Conservation (phyloP, 352 stramenopile genomes). For the Detonula confervacea region DNA sequence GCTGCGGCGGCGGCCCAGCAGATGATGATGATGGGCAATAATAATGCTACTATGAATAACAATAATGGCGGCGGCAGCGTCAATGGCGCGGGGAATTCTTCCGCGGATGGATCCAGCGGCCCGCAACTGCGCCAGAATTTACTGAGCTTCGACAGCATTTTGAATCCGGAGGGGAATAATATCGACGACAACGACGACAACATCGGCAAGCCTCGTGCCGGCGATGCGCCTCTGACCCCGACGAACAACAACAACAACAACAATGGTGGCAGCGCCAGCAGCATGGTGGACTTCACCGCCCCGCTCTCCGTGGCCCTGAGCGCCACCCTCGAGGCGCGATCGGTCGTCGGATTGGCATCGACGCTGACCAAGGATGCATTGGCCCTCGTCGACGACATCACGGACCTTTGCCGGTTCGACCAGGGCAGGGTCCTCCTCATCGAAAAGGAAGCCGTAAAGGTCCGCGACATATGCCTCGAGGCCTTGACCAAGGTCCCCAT, state of each 20-base stretch:
- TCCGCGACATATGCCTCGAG: slow-evolving; percentile 48
- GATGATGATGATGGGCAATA: neutral
- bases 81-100: neutral
- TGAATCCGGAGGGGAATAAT: neutral
- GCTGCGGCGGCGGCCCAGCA: neutral
- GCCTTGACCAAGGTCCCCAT: slow-evolving; percentile 38
- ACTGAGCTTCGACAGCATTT: neutral
- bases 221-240: neutral
- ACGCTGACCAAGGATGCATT: slow-evolving; percentile 37
- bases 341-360: slow-evolving; percentile 21
- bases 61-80: neutral
- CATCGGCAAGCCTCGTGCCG: slow-evolving; percentile 4
- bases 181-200: neutral
- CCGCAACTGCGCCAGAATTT: neutral
- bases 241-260: neutral
- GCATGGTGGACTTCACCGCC: slow-evolving; percentile 15
- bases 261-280: neutral
- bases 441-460: slow-evolving; percentile 56
- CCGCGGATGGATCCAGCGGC: neutral
- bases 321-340: slow-evolving; percentile 46
- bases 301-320: slow-evolving; percentile 36
- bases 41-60: neutral
- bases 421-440: slow-evolving; percentile 52
- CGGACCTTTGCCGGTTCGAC: slow-evolving; percentile 62
- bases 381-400: slow-evolving; percentile 61